Evolutionary conservation across 345 rosid genomes (phyloP), one percentile per base, ranked within the genome.

Genomic region (Citrus sinensis): DNA sequence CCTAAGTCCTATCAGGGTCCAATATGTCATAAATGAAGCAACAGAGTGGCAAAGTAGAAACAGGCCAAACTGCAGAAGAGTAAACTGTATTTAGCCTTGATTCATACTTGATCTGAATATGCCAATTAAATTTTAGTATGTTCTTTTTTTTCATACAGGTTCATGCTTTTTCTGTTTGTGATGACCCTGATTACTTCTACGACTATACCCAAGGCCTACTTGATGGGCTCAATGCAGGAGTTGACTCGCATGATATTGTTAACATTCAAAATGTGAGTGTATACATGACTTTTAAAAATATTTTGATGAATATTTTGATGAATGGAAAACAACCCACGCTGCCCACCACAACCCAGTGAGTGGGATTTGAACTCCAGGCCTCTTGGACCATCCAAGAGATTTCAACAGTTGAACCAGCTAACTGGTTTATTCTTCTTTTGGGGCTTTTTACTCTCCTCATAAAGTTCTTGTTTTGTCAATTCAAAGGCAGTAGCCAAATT

Each of bases 131-230:
- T 51, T 39, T 64, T 71, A 79, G 35, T 60, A n/a, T 75, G 22
- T 71, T 73, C 70, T 37, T 37, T 37, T 7, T 77, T 75, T 27
- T 60, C 55, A 27, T 80, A 24, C 88, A 95, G 99, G 97, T 95
- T 78, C 98, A 93, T 92, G 98, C 98, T 40, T 95, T 91, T 78
- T 87, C 90, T 69, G 98, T 95, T 56, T 95, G 97, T 73, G 97
- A 95, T 79, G 92, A 92, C 80, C 99, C 97, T 74, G 93, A 90
- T 87, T 93, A 93, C 91, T 92, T 93, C 85, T 87, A 92, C 42
- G 79, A 89, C 89, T 95, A 80, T 82, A 95, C 88, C 77, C 98
- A 95, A 95, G 91, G 81, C 80, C 93, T 93, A 72, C 78, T 88
- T 20, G 94, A 95, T 83, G 99, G 96, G 76, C 90, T 95, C 80